Evolutionary conservation across 345 rosid genomes (phyloP).

Genomic region (Salix udensis): DNA sequence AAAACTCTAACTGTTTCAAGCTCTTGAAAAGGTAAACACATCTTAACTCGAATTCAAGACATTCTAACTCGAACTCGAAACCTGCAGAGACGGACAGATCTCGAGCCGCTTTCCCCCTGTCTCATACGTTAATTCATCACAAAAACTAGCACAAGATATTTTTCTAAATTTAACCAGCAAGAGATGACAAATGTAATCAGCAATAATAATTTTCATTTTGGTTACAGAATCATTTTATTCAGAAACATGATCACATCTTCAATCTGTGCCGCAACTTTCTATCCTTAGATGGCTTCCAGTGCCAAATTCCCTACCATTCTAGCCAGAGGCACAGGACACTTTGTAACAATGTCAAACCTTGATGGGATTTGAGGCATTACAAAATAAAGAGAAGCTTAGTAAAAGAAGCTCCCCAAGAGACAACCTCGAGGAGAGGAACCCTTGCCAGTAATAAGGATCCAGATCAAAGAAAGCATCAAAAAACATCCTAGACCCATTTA

Average conservation of each 20-base stretch:
- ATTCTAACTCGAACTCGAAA: too few relatives aligned
- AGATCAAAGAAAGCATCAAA: conserved; percentile 62
- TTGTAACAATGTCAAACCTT: conserved; percentile 48
- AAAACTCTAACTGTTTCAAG: too few relatives aligned
- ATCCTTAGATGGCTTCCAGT: conserved; percentile 39
- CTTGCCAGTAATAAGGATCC: conserved; percentile 60
- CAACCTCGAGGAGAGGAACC: conserved; percentile 58
- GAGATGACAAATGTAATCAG: too few relatives aligned
- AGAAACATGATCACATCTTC: background rate
- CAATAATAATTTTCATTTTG: too few relatives aligned
- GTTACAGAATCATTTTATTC: background rate
- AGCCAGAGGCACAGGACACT: conserved; percentile 55
- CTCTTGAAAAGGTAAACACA: too few relatives aligned
- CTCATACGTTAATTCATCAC: too few relatives aligned
- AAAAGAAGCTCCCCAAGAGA: conserved; percentile 40
- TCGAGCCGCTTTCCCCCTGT: too few relatives aligned
- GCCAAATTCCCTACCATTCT: conserved; percentile 57
- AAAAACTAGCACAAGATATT: too few relatives aligned
- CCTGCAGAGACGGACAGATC: rapidly evolving
- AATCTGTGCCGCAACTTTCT: background rate
- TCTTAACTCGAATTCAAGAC: too few relatives aligned
- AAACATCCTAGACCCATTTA: conserved; percentile 47
- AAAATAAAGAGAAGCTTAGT: conserved; percentile 43
- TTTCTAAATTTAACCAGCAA: too few relatives aligned
- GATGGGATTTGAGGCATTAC: conserved; percentile 45